Evolutionary conservation across 495 filamentous ascomycete genomes (phyloP).

Genomic region (Entonaema liquescens): DNA sequence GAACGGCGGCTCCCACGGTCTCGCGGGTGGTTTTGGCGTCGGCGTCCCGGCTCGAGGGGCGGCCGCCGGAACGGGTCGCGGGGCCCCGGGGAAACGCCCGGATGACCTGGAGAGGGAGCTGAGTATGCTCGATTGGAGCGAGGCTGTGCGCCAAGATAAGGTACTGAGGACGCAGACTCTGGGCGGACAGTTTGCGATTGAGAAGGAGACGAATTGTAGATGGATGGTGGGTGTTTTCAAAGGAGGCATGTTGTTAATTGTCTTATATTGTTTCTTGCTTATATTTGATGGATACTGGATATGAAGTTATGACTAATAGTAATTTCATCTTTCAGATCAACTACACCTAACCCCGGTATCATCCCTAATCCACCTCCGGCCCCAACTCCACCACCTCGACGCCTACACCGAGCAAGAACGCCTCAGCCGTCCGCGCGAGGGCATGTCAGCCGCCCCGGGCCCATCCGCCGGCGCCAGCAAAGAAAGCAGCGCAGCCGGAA

Average conservation of each 20-base stretch:
- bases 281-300: not conserved
- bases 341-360: conserved; percentile 59
- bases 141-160: conserved; percentile 55
- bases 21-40: conserved; percentile 58
- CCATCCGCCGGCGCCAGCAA: conserved; percentile 26
- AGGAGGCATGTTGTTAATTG: conserved; percentile 49
- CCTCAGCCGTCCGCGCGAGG: conserved; percentile 43
- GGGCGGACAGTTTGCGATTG: conserved; percentile 50
- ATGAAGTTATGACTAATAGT: conserved; percentile 8
- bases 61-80: conserved; percentile 15
- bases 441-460: conserved; percentile 24
- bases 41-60: conserved; percentile 36
- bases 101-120: conserved; percentile 44
- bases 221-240: conserved; percentile 62
- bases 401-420: conserved; percentile 56
- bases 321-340: conserved; percentile 46
- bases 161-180: conserved; percentile 56
- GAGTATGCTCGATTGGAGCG: conserved; percentile 52
- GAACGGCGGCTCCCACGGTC: conserved; percentile 56
- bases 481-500: conserved; percentile 15
- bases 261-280: not conserved
- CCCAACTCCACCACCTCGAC: conserved; percentile 59
- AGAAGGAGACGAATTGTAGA: conserved; percentile 48
- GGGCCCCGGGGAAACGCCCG: conserved; percentile 25
- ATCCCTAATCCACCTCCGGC: conserved; percentile 55